Evolutionary conservation across 1,139 yeast genomes (phyloP).

Genomic region (Wickerhamomyces sp.): DNA sequence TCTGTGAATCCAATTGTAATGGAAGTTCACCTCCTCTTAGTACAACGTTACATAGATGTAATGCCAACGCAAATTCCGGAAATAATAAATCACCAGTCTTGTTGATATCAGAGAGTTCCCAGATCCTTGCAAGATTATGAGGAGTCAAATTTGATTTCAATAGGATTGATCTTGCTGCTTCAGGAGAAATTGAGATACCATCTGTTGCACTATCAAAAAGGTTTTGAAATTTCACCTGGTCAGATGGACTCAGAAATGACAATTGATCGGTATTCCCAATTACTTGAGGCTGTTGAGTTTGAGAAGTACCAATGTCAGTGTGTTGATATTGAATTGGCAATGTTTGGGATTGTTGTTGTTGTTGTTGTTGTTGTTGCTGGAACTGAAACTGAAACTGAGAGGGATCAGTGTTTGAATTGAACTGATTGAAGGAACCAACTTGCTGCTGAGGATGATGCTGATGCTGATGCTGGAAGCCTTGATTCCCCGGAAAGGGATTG

Average conservation of each 20-base stretch:
- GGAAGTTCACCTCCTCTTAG: conserved; percentile 80
- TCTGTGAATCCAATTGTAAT: conserved; percentile 58
- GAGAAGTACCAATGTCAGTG: too few relatives aligned
- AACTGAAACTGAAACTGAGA: neutral
- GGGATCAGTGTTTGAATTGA: neutral
- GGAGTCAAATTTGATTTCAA: conserved; percentile 78
- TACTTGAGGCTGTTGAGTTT: neutral
- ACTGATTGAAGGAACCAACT: neutral
- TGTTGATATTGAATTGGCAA: too few relatives aligned
- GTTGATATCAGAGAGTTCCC: conserved; percentile 87
- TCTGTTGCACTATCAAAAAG: conserved; percentile 72
- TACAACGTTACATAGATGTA: conserved; percentile 79
- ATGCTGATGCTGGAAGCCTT: neutral
- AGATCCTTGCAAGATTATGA: conserved; percentile 73
- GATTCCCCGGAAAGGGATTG: neutral
- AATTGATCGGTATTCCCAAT: conserved; percentile 35
- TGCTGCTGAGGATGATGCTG: too few relatives aligned
- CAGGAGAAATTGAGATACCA: conserved; percentile 76
- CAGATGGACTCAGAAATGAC: conserved; percentile 78
- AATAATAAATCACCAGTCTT: conserved; percentile 80
- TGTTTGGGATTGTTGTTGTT: neutral
- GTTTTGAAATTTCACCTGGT: conserved; percentile 80
- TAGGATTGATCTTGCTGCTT: conserved; percentile 72
- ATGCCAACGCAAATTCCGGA: conserved; percentile 92
- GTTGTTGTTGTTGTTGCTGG: conserved; percentile 3